Base-by-base conservation (phyloP, 495 filamentous ascomycete genomes). In the Emericellopsis terricola region DNA sequence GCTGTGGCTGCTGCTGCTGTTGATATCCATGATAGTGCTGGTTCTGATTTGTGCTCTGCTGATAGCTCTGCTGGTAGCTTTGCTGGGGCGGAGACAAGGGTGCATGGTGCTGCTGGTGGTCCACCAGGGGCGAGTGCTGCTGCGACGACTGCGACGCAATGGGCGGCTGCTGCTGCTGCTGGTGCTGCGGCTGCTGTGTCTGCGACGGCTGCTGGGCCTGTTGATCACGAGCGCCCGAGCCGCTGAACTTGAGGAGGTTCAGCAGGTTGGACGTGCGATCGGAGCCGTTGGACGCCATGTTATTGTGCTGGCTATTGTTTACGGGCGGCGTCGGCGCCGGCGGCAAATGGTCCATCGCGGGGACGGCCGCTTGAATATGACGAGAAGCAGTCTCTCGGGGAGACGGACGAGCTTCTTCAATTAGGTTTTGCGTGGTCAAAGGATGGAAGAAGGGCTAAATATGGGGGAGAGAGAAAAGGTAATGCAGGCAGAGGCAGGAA, bases 171-270 rank as follows among this genome's bases (percentile, higher is more conserved):
- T 44, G 41, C 28, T 42, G 44, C 32, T 40, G 41, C 15, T 4
- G 35, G 27, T 31, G 15, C 19, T 24, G 33, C 21, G 16, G 18
- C 33, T 35, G 33, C 20, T 15, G 33, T 21, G 10, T 19, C 20
- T 35, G 19, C 21, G 8, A 17, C 11, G 28, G 33, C 21, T 18
- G 18, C 33, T 35, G 33, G 10, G 13, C 19, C 33, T 8, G 19
- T 14, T 35, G 19, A n/a, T 16, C 17, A 26, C 6, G 40, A 38
- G 53, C 44, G 15, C 59, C 43, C 15, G 70, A 61, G 33, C 80
- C 68, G 43, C 70, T 82, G 56, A 85, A 94, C 56, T 84, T 84
- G 32, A 97, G 68, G 27, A 97, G 67, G 46, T 78, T 89, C 48
- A 97, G 64, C 41, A 97, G 57, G 47, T 76, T 82, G 55, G 72